Evolutionary conservation across 148 eudicot genomes (phyloP), one percentile per base, ranked within the genome.

Genomic region (Nyssa sinensis): DNA sequence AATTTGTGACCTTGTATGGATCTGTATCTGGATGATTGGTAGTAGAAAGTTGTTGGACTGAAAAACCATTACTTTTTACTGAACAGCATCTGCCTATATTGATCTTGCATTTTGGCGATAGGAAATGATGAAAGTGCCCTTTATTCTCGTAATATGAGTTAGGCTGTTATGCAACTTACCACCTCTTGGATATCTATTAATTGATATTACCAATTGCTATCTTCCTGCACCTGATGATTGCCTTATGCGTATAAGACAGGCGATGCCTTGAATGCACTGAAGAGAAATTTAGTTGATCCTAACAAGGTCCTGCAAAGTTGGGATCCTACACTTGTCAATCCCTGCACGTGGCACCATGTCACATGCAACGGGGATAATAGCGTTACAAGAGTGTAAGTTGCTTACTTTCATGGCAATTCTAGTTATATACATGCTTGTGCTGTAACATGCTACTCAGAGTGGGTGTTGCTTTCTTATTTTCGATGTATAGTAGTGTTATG

Each of bases 281-380:
- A 82, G 83, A 68, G 41, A 21, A 84, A 72, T 61, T 85, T 91
- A 75, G 73, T 71, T 53, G 98, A 91, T 86, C 91, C 96, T 62
- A 89, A 86, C 80, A 86, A 86, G 61, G 90, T 88, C 64, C 71
- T 93, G 49, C 88, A 88, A 78, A 91, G 88, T 71, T 93, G 98
- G 98, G 96, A 86, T 88, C 64, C 91, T 34, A 88, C 94, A 55
- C 89, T 84, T 77, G 92, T 84, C 66, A 89, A 86, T 86, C 98
- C 98, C 30, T 93, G 98, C 77, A 81, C 90, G 29, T 93, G 98
- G 98, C 86, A 85, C 73, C 92, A 91, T 58, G 91, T 93, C 61
- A 88, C 96, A 4, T 93, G 98, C 86, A 88, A 89, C 82, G 53
- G 29, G 64, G 90, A 89, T 0, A 89, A 88, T 75, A 85, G 86